Conservation (phyloP, 139 green algal genomes). For the Chlorella sorokiniana region DNA sequence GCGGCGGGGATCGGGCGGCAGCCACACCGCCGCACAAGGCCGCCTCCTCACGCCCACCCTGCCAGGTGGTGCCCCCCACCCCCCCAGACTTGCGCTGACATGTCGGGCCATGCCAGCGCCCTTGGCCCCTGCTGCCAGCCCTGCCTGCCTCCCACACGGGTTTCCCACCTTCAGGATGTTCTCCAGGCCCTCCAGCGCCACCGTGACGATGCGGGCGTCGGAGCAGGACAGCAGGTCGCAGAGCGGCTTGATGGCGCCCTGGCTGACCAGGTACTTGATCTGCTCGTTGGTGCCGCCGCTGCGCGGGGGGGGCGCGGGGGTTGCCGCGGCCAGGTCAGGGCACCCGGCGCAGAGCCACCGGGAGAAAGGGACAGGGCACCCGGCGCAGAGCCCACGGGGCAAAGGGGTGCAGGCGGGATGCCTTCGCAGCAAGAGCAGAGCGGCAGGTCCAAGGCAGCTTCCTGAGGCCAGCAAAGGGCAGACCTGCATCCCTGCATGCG, state of each 20-base stretch:
- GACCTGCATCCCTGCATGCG: too few species aligned
- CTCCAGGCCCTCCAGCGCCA: conserved; percentile 98
- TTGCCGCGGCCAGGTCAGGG: too few species aligned
- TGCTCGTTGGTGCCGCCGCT: conserved; percentile 52
- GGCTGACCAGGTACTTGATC: conserved; percentile 87
- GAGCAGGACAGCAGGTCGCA: conserved; percentile 93
- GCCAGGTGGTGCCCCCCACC: too few species aligned
- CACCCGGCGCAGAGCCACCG: too few species aligned
- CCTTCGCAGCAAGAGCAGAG: too few species aligned
- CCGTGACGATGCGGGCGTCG: conserved; percentile 95
- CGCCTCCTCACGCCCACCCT: too few species aligned
- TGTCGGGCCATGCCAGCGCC: neutral
- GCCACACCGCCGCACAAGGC: neutral
- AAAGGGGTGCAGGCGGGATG: neutral
- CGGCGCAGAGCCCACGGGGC: neutral
- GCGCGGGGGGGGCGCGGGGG: neutral
- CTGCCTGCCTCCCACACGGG: too few species aligned
- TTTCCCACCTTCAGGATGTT: conserved; percentile 99
- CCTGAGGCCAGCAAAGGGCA: too few species aligned
- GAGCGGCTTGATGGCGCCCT: conserved; percentile 93
- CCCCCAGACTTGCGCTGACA: neutral
- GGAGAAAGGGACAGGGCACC: too few species aligned
- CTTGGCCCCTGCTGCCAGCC: conserved; percentile 8
- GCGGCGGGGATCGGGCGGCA: neutral
- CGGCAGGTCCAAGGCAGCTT: too few species aligned